Evolutionary conservation across 1,284 basidiomycete genomes (phyloP).

Genomic region (Trichosporon sp.): DNA sequence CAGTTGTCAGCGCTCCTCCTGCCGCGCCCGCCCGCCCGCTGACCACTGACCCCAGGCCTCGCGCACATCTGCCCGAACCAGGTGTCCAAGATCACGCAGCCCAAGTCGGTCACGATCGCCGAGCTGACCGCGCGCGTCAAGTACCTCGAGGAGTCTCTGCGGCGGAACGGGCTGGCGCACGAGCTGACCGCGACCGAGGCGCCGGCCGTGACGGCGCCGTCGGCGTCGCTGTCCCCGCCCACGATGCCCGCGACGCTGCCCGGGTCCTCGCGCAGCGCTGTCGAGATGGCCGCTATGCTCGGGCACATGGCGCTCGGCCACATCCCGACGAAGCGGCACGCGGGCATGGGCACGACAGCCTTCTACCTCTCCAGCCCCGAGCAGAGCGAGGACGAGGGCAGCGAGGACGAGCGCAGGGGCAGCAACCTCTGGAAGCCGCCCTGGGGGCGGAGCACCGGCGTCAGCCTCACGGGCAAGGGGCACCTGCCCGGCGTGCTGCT

Average conservation of each 20-base stretch:
- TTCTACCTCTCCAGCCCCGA: conserved; percentile 19
- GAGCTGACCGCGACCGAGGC: conserved; percentile 5
- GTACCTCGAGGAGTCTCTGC: conserved; percentile 17
- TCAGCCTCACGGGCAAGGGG: conserved; percentile 10
- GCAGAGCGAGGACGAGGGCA: conserved; percentile 16
- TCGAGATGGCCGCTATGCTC: conserved; percentile 24
- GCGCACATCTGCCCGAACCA: conserved; percentile 20
- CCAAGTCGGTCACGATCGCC: conserved; percentile 20
- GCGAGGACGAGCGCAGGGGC: neutral
- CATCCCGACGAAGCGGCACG: conserved; percentile 14
- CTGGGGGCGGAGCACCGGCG: conserved; percentile 13
- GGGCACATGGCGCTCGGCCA: conserved; percentile 18
- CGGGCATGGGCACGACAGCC: conserved; percentile 19
- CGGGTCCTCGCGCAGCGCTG: neutral
- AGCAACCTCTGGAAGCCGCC: conserved; percentile 13
- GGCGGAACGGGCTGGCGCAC: conserved; percentile 13
- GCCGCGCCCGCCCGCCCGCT: neutral
- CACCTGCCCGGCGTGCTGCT: conserved; percentile 18
- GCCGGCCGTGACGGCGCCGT: neutral
- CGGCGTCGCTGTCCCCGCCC: neutral
- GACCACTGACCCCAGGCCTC: conserved; percentile 15
- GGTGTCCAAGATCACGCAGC: conserved; percentile 17
- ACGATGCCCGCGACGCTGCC: neutral
- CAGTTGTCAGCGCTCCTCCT: neutral
- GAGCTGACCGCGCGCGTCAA: conserved; percentile 17